Percentiles rank a stretch among this genome's conserved stretches.
Evolutionary conservation across 257 asterid species (phyloP).

Genomic region (Nicotiana benthamiana): DNA sequence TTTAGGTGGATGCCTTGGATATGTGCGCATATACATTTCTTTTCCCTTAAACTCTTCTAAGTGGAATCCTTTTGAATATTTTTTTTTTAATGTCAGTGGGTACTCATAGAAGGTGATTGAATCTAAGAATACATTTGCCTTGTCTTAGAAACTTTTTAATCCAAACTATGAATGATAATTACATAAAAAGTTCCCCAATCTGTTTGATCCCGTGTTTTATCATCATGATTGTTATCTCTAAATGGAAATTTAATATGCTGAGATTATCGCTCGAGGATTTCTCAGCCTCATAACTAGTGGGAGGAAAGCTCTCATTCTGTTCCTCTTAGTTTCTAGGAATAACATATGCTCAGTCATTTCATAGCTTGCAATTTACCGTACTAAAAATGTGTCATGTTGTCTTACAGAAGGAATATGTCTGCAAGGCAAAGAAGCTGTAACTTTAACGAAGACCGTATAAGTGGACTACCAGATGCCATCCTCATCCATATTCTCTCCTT

Average conservation of each 20-base stretch:
- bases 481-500: conserved; percentile 24
- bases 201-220: neutral
- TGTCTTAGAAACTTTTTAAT: neutral
- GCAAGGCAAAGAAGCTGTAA: neutral
- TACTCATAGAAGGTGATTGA: neutral
- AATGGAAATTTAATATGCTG: neutral
- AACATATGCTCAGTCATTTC: neutral
- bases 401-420: neutral
- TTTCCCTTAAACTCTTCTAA: neutral
- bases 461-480: conserved; percentile 24
- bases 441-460: conserved; percentile 11
- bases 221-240: neutral
- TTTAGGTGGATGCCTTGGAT: neutral
- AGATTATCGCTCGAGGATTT: neutral
- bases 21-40: neutral
- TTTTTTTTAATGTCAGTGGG: neutral
- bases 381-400: neutral
- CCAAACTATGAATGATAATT: neutral
- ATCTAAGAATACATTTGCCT: neutral
- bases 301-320: neutral
- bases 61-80: neutral
- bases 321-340: neutral
- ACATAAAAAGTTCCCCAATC: neutral
- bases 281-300: neutral
- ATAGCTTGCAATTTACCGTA: neutral